These are phyloP conservation scores for Sphaceloma murrayae DNA, from an alignment of 2,329 filamentous ascomycete species.

Conservation along the genomic window DNA sequence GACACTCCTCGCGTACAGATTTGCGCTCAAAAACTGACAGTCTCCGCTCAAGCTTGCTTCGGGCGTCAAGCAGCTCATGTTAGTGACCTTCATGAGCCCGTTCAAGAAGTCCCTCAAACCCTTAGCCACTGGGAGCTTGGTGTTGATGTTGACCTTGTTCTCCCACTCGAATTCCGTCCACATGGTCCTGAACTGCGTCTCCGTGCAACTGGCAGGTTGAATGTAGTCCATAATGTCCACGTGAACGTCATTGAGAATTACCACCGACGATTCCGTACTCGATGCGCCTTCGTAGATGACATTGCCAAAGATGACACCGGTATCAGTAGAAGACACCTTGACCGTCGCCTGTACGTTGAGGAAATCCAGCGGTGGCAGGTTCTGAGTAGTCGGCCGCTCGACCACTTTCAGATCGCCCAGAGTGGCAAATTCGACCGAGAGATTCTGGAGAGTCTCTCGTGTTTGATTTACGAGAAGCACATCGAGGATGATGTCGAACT, in stretches of 20 bases:
- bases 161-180: constrained; percentile 99
- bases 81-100: constrained; percentile 92
- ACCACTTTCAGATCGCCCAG: constrained; percentile 96
- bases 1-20: constrained; percentile 90
- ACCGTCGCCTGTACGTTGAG: constrained; percentile 97
- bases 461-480: constrained; percentile 97
- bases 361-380: constrained; percentile 90
- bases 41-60: constrained; percentile 95
- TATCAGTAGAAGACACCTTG: constrained; percentile 96
- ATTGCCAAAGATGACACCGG: constrained; percentile 97
- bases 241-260: constrained; percentile 95
- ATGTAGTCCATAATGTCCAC: constrained; percentile 99
- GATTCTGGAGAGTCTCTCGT: constrained; percentile 87
- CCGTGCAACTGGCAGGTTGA: constrained; percentile 88
- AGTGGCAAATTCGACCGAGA: constrained; percentile 97
- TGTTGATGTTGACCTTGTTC: constrained; percentile 99
- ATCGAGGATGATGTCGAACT: constrained; percentile 96
- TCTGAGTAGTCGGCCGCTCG: constrained; percentile 91
- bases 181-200: constrained; percentile 99
- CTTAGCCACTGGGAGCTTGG: constrained; percentile 64
- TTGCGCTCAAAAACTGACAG: constrained; percentile 95
- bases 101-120: constrained; percentile 83
- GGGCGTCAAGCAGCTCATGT: constrained; percentile 96
- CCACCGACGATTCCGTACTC: constrained; percentile 87
- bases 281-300: constrained; percentile 93